Conservation (phyloP, 805 yeast species). For the Maudiozyma bulderi region DNA sequence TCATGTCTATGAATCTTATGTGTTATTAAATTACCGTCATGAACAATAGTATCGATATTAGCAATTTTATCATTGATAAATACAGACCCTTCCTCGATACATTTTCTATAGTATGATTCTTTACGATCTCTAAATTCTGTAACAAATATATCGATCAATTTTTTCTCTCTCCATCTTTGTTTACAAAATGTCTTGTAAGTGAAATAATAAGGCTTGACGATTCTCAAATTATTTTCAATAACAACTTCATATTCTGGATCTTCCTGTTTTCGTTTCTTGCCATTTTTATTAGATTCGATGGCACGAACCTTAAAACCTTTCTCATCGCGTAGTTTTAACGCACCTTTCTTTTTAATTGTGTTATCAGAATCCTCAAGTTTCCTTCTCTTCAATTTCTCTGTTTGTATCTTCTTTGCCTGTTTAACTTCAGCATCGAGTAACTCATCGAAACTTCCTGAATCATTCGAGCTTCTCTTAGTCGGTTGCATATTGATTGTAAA, state of each 20-base stretch:
- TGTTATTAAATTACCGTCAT: slow-evolving; percentile 72
- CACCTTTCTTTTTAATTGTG: neutral
- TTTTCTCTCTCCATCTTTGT: slow-evolving; percentile 79
- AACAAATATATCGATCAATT: slow-evolving; percentile 68
- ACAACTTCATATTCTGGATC: slow-evolving; percentile 48
- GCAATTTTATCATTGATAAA: slow-evolving; percentile 59
- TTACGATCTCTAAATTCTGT: slow-evolving; percentile 76
- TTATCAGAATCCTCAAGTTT: slow-evolving; percentile 1
- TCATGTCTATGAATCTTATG: slow-evolving; percentile 83
- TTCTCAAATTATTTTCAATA: slow-evolving; percentile 53
- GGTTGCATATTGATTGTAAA: neutral
- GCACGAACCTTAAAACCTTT: slow-evolving; percentile 25
- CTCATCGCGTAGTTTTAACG: slow-evolving; percentile 16
- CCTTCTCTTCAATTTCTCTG: slow-evolving; percentile 7
- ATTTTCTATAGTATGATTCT: slow-evolving; percentile 50
- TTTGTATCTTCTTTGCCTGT: slow-evolving; percentile 8
- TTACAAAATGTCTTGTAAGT: slow-evolving; percentile 89
- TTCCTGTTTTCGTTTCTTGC: slow-evolving; percentile 40
- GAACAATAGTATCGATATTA: slow-evolving; percentile 48
- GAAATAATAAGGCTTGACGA: slow-evolving; percentile 76
- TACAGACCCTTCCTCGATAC: slow-evolving; percentile 57
- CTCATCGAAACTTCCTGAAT: slow-evolving; percentile 6
- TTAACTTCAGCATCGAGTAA: slow-evolving; percentile 9
- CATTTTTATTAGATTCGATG: slow-evolving; percentile 23
- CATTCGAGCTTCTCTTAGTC: neutral